Base-by-base conservation (phyloP, 2,329 filamentous ascomycete species). In the Alternaria postmessia region DNA sequence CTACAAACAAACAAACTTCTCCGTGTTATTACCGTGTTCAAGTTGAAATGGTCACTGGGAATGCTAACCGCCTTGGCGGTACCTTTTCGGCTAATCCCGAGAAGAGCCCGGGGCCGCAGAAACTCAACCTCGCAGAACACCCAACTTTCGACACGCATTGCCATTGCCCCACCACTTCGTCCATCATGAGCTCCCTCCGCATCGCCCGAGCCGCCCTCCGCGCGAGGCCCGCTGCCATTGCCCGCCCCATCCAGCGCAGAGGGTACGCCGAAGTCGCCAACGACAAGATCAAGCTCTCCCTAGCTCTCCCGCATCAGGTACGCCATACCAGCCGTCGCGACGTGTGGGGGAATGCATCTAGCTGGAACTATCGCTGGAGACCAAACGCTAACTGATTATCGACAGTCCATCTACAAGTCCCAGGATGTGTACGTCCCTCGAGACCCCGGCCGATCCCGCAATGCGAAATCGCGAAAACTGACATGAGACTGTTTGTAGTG, bases 231-330 rank as follows among this genome's bases (percentile, higher is more conserved):
- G 85, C 91, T 78, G 87, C 90, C 80, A 85, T 94, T 82, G 87
- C 90, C 81, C 86, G 88, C 73, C 89, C 91, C 74, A 78, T 92
- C 70, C 91, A 94, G 86, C 91, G 93, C 82, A 89, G 95, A 87
- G 90, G 90, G 76, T 99, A 99, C 82, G 95, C 83, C 74, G 83
- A 84, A 73, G 82, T 84, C 70, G 82, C 81, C 70, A 76, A 81
- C 59, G 83, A 84, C 80, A 85, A 85, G 81, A 96, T 99, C 88
- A 96, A 96, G 90, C 90, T 99, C 85, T 97, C 93, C 87, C 87
- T 99, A 85, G 89, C 92, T 81, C 91, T 99, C 75, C 95, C 95
- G 85, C 94, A 98, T 85, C 92, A 97, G 93, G 95, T 98, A 93
- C 83, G 91, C 68, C 67, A 59, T 60, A 51, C 59, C 66, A 52